Conservation (phyloP, 2,329 filamentous ascomycete genomes). For the Venturia carpophila region DNA sequence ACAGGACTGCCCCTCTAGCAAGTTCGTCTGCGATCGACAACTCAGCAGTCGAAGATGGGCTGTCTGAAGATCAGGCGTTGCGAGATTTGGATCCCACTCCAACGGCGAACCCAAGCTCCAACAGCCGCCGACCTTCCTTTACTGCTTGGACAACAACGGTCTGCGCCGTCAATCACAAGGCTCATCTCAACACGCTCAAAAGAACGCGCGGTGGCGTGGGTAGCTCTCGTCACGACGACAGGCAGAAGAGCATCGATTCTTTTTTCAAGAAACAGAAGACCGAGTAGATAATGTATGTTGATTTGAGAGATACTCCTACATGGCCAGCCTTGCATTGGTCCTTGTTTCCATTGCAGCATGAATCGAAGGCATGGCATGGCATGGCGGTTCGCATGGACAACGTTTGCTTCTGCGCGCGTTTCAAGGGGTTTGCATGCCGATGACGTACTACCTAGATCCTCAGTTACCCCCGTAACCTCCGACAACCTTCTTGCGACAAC, state of each 20-base stretch:
- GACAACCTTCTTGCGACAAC: background rate
- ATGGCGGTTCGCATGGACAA: no score
- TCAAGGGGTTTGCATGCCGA: no score
- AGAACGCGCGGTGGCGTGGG: constrained; percentile 81
- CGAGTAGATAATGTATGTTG: background rate
- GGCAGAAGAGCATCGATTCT: constrained; percentile 65
- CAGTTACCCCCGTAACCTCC: background rate
- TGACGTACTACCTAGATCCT: no score
- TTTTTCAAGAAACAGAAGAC: constrained; percentile 50
- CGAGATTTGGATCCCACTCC: background rate
- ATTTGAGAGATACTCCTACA: background rate
- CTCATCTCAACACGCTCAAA: constrained; percentile 66
- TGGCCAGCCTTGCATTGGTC: no score
- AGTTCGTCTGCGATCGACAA: background rate
- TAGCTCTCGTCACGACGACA: constrained; percentile 65
- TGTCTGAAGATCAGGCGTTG: background rate
- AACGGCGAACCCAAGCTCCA: background rate
- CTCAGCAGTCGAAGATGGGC: no score
- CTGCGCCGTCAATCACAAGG: constrained; percentile 56
- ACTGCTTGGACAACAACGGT: constrained; percentile 45
- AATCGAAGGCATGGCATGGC: no score
- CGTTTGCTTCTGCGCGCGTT: no score
- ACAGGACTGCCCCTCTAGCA: background rate
- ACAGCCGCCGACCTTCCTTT: background rate
- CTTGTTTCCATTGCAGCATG: no score